Percentiles rank a stretch among this genome's conserved stretches.
phyloP scores from a whole-genome alignment of 768 basidiomycete genomes.

The Hirschioporus abietinus region DNA sequence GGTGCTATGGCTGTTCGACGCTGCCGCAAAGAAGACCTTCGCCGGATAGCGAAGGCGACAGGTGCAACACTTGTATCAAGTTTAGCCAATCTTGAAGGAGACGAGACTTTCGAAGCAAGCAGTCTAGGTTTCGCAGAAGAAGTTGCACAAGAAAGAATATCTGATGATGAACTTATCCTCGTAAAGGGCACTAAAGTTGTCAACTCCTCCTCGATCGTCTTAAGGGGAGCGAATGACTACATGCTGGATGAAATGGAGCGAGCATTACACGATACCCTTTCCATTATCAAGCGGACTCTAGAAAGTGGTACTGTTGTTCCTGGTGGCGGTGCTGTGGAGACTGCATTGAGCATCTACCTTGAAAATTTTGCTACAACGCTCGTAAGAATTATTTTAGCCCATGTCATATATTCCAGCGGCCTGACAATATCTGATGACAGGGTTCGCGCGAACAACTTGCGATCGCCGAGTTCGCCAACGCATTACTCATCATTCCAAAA shows the following conservation, averaged over 20 bases:
- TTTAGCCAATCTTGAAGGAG: constrained; percentile 93
- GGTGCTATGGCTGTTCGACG: constrained; percentile 98
- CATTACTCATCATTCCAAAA: constrained; percentile 93
- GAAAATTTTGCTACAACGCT: constrained; percentile 99
- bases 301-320: constrained; percentile 96
- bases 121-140: constrained; percentile 92
- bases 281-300: constrained; percentile 92
- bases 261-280: constrained; percentile 89
- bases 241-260: constrained; percentile 99
- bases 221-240: constrained; percentile 97
- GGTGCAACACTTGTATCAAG: constrained; percentile 91
- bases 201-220: constrained; percentile 85
- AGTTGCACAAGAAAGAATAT: constrained; percentile 93
- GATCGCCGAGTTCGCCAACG: constrained; percentile 96
- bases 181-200: constrained; percentile 98
- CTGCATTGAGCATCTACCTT: constrained; percentile 92
- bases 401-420: constrained; percentile 8
- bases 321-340: constrained; percentile 96
- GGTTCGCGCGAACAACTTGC: constrained; percentile 98
- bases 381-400: constrained; percentile 39
- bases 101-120: constrained; percentile 93
- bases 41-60: constrained; percentile 94
- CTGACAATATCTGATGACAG: constrained; percentile 35
- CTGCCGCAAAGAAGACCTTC: constrained; percentile 95
- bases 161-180: constrained; percentile 97